These are phyloP conservation scores for Colletotrichum tamarilloi DNA, from an alignment of 2,329 filamentous ascomycete genomes.

Conservation along the genomic window DNA sequence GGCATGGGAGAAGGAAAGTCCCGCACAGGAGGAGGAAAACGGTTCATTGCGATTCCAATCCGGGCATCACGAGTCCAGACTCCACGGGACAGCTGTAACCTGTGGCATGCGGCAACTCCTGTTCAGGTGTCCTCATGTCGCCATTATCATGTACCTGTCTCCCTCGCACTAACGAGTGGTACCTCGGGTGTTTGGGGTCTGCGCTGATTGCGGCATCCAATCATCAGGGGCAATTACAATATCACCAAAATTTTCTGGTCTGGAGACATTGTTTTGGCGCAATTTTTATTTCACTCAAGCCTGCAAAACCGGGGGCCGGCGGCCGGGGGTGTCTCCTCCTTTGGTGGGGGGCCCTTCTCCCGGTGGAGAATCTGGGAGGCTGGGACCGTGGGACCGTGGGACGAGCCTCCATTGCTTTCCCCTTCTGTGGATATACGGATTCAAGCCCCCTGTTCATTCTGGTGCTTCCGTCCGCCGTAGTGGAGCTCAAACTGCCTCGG, in stretches of 20 bases:
- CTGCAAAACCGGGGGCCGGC: slow-evolving; percentile 1
- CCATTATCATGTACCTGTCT: background rate
- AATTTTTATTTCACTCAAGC: slow-evolving; percentile 3
- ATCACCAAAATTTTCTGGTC: slow-evolving; percentile 17
- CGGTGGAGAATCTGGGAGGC: slow-evolving; percentile 4
- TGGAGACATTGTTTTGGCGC: slow-evolving; percentile 16
- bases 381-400: background rate
- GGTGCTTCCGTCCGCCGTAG: slow-evolving; percentile 15
- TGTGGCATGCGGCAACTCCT: background rate
- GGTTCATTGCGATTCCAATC: background rate
- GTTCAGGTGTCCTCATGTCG: background rate
- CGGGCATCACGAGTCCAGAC: background rate
- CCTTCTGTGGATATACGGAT: slow-evolving; percentile 3
- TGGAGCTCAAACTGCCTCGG: slow-evolving; percentile 17
- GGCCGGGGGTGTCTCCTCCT: background rate
- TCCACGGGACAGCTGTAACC: background rate
- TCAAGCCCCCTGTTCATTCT: slow-evolving; percentile 14
- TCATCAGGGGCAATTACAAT: slow-evolving; percentile 29
- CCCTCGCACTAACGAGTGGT: background rate
- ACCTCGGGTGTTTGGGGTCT: background rate
- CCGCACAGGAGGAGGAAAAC: background rate
- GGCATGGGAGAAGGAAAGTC: background rate
- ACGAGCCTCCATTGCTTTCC: background rate
- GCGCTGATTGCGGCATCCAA: slow-evolving; percentile 11
- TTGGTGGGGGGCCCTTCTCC: slow-evolving; percentile 10